These are phyloP conservation scores for Daldinia decipiens DNA, from an alignment of 495 filamentous ascomycete genomes.

Conservation along the genomic window DNA sequence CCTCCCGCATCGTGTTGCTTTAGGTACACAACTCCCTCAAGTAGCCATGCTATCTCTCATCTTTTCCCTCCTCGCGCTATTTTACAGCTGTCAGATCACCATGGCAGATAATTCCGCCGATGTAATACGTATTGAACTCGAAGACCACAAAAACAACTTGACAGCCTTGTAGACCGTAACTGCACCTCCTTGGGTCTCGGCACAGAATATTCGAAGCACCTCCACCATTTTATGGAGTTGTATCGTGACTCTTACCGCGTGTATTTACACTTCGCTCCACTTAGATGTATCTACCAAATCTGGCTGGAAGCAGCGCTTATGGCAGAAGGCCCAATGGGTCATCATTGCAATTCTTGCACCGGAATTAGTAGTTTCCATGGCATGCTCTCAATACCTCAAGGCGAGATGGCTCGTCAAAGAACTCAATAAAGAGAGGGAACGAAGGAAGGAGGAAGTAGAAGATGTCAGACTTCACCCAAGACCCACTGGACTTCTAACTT, in stretches of 20 bases:
- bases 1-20: too few relatives aligned
- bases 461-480: not conserved
- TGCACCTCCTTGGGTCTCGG: slow-evolving; percentile 8
- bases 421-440: not conserved
- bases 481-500: not conserved
- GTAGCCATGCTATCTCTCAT: not conserved
- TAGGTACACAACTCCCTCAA: too few relatives aligned
- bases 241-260: slow-evolving; percentile 1
- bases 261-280: not conserved
- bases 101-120: not conserved
- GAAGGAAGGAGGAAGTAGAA: too few relatives aligned
- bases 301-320: not conserved
- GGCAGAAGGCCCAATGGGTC: not conserved
- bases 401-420: not conserved
- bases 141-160: not conserved
- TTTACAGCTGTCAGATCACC: not conserved
- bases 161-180: not conserved
- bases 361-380: not conserved
- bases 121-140: not conserved
- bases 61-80: not conserved
- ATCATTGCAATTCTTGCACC: not conserved
- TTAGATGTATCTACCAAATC: not conserved
- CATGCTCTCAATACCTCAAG: not conserved
- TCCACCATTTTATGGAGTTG: slow-evolving; percentile 7
- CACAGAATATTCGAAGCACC: not conserved